Conservation (phyloP, 257 asterid species). For the Eustoma russellianum region DNA sequence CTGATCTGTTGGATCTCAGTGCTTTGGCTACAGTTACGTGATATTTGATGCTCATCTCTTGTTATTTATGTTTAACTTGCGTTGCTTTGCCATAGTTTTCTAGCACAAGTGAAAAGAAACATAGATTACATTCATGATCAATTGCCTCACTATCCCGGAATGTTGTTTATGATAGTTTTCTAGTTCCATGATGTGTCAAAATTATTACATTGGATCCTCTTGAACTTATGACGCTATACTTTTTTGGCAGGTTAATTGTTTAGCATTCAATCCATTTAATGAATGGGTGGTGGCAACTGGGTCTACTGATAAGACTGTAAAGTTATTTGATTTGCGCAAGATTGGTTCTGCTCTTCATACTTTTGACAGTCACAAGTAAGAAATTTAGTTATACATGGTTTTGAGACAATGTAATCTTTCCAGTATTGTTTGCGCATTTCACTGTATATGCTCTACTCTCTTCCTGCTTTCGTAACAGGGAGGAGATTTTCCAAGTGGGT, state of each 20-base stretch:
- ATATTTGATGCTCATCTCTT: too few relatives aligned
- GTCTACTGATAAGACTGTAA: constrained; percentile 89
- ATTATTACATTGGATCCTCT: too few relatives aligned
- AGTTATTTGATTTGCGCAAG: constrained; percentile 82
- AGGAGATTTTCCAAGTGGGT: constrained; percentile 98
- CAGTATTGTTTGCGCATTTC: neutral
- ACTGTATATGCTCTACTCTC: neutral
- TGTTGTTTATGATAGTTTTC: too few relatives aligned
- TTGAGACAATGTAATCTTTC: constrained; percentile 7
- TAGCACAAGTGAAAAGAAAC: too few relatives aligned
- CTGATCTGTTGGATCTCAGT: too few relatives aligned
- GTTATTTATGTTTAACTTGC: too few relatives aligned
- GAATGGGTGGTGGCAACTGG: constrained; percentile 98
- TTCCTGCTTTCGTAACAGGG: constrained; percentile 33
- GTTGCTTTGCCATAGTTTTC: too few relatives aligned
- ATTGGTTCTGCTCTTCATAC: constrained; percentile 64
- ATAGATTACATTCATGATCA: too few relatives aligned
- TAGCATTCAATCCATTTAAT: constrained; percentile 89
- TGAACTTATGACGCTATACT: too few relatives aligned
- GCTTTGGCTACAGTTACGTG: too few relatives aligned
- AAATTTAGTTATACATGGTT: constrained; percentile 7
- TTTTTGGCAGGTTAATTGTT: constrained; percentile 67
- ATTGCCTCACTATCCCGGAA: too few relatives aligned
- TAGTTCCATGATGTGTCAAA: too few relatives aligned
- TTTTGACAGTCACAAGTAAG: constrained; percentile 87